A percentile compares a stretch with the other conserved stretches of the same genome.
phyloP scores from a whole-genome alignment of 768 basidiomycete species.

The Naganishia randhawae region DNA sequence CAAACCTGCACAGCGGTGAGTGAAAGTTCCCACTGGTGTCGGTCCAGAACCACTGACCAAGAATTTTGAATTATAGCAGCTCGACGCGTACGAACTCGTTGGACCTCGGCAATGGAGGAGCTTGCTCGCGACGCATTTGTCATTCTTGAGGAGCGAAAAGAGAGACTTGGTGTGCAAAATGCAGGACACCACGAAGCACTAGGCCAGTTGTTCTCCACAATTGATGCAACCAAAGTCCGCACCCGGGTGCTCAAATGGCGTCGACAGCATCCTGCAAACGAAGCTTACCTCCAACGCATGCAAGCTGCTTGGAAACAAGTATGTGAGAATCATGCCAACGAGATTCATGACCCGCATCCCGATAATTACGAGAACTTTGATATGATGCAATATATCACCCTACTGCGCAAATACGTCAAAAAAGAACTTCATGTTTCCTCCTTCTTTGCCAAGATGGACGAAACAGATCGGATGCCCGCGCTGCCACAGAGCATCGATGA shows the following conservation, averaged over 20 bases:
- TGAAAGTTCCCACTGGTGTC: neutral
- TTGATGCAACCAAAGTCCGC: conserved; percentile 12
- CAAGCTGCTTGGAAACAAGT: conserved; percentile 72
- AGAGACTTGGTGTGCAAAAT: conserved; percentile 10
- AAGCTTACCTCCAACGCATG: conserved; percentile 57
- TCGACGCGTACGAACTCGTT: conserved; percentile 63
- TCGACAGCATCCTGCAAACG: conserved; percentile 1
- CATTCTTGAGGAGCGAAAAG: conserved; percentile 5
- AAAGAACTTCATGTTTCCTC: conserved; percentile 71
- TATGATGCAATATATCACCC: conserved; percentile 73
- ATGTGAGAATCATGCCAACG: conserved; percentile 63
- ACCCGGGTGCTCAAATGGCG: conserved; percentile 67
- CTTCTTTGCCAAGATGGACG: conserved; percentile 28
- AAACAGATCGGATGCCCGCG: conserved; percentile 30
- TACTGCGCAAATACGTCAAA: conserved; percentile 74
- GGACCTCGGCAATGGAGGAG: conserved; percentile 84
- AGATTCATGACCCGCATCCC: conserved; percentile 69
- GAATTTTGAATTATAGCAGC: neutral
- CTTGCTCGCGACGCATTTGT: conserved; percentile 77
- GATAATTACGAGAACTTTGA: conserved; percentile 69
- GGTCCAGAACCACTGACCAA: neutral
- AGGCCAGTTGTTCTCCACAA: neutral
- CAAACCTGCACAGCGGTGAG: neutral
- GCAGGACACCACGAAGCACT: conserved; percentile 8
- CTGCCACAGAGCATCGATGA: conserved; percentile 28